Base-by-base conservation (phyloP, 2,329 filamentous ascomycete genomes). In the Ophiostoma himal-ulmi region DNA sequence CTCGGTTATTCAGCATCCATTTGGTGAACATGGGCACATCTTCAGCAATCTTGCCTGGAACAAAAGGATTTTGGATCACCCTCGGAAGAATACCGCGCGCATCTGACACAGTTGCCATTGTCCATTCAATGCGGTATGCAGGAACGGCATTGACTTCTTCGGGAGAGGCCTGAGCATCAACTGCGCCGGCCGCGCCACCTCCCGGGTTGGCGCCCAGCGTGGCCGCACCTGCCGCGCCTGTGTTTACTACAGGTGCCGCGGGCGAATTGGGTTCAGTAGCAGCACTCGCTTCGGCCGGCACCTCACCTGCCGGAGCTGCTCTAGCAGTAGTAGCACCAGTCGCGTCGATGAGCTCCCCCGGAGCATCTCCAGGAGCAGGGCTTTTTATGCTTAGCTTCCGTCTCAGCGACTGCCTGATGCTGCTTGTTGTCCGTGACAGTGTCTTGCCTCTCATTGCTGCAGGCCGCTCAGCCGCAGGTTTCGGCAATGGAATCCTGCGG, bases 61-160 rank as follows among this genome's bases (percentile, higher is more conserved):
- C 82, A 3, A 85, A 86, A 77, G 86, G 75, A 72, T 86, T 88
- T 81, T 93, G 91, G 74, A 90, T 77, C 81, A 83, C 88, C 77
- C 84, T 81, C 0, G 91, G 91, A 70, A 94, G 75, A 37, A 84
- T 78, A 0, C 91, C 91, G 69, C 83, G 83, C 0, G 91, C 91
- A 77, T 94, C 86, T 71, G 88, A 90, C 13, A 88, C 85, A 11
- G 91, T 94, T 10, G 87, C 90, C 90, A 94, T 94, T 71, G 89
- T 81, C 91, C 91, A 95, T 78, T 90, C 88, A 66, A 91, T 69
- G 26, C 57, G 14, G 13, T 34, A 34, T 34, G 22, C 26, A 20
- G 57, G 22, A 34, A 14, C 14, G 13, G 6, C 6, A 5, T 13
- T 34, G 57, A 13, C 57, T 62, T 34, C 26, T 6, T 17, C 57